Evolutionary conservation across 2,329 filamentous ascomycete genomes (phyloP).

Genomic region (Paecilomyces dactylethromorphus): DNA sequence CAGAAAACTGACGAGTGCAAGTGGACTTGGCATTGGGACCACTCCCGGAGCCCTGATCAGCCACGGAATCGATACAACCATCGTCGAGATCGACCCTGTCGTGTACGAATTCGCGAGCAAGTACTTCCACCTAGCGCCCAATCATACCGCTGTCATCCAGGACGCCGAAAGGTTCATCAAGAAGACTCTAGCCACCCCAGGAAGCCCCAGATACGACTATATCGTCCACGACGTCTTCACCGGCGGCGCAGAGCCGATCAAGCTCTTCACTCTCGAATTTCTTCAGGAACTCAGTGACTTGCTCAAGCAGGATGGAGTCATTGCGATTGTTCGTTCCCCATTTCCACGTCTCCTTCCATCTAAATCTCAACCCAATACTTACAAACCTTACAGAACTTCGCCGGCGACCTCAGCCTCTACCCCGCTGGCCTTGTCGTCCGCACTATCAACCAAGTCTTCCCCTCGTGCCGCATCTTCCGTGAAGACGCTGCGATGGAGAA

Average conservation of each 20-base stretch:
- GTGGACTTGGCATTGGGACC: constrained; percentile 86
- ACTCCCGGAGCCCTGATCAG: constrained; percentile 78
- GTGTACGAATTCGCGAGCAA: constrained; percentile 76
- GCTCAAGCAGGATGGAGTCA: constrained; percentile 69
- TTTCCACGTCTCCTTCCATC: not conserved
- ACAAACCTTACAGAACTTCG: constrained; percentile 66
- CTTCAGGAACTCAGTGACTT: constrained; percentile 63
- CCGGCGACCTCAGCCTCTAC: constrained; percentile 74
- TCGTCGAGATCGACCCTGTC: constrained; percentile 88
- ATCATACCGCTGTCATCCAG: constrained; percentile 72
- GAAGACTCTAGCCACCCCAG: constrained; percentile 42
- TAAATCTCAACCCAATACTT: constrained; percentile 5
- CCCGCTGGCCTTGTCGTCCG: constrained; percentile 71
- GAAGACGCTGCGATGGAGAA: constrained; percentile 49
- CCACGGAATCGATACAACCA: constrained; percentile 86
- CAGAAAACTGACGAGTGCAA: constrained; percentile 28
- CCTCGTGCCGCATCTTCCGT: constrained; percentile 85
- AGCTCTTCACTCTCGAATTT: constrained; percentile 84
- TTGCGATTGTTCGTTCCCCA: constrained; percentile 67
- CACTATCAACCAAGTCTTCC: constrained; percentile 77
- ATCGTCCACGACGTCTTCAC: constrained; percentile 98
- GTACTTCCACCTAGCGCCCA: constrained; percentile 72
- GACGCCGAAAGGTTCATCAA: constrained; percentile 70
- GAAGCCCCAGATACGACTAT: constrained; percentile 64
- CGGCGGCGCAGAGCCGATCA: constrained; percentile 82